These are phyloP conservation scores for Talaromyces atroroseus DNA, from an alignment of 2,329 filamentous ascomycete genomes.

Conservation along the genomic window DNA sequence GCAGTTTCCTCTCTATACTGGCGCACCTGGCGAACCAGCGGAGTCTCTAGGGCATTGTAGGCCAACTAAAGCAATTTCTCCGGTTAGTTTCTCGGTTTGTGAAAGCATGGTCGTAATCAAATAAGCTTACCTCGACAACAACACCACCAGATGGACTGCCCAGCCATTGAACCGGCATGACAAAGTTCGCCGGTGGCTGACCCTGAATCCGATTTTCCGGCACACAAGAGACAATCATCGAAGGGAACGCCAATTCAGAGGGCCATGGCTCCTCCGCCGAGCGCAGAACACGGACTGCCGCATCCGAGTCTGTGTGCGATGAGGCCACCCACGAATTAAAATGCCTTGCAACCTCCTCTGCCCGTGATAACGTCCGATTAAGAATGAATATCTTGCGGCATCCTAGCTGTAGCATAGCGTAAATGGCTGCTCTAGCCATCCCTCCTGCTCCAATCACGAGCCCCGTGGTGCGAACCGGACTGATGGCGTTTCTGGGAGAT, in stretches of 20 bases:
- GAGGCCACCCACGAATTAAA: slow-evolving; percentile 53
- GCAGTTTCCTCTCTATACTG: slow-evolving; percentile 50
- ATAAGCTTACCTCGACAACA: slow-evolving; percentile 55
- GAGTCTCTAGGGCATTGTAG: slow-evolving; percentile 68
- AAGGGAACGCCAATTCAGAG: slow-evolving; percentile 56
- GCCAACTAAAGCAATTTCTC: slow-evolving; percentile 42
- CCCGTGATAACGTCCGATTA: slow-evolving; percentile 65
- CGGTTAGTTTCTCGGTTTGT: slow-evolving; percentile 10
- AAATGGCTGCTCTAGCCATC: slow-evolving; percentile 73
- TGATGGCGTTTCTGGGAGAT: slow-evolving; percentile 49
- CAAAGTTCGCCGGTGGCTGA: slow-evolving; percentile 62
- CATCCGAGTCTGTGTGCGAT: slow-evolving; percentile 31
- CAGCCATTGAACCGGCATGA: slow-evolving; percentile 64
- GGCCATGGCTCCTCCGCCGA: slow-evolving; percentile 62
- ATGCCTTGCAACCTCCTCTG: slow-evolving; percentile 61
- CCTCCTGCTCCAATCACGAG: slow-evolving; percentile 59
- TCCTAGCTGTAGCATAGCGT: slow-evolving; percentile 71
- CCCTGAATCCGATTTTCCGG: slow-evolving; percentile 63
- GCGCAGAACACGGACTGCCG: slow-evolving; percentile 49
- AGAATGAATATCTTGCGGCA: slow-evolving; percentile 70
- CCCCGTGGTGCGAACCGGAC: slow-evolving; percentile 44
- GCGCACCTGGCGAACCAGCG: slow-evolving; percentile 64
- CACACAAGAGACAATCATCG: slow-evolving; percentile 71
- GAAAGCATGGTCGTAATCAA: slow-evolving; percentile 6
- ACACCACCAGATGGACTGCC: slow-evolving; percentile 69